Evolutionary conservation across 345 rosid genomes (phyloP), one percentile per base, ranked within the genome.

Genomic region (Gossypium anomalum): DNA sequence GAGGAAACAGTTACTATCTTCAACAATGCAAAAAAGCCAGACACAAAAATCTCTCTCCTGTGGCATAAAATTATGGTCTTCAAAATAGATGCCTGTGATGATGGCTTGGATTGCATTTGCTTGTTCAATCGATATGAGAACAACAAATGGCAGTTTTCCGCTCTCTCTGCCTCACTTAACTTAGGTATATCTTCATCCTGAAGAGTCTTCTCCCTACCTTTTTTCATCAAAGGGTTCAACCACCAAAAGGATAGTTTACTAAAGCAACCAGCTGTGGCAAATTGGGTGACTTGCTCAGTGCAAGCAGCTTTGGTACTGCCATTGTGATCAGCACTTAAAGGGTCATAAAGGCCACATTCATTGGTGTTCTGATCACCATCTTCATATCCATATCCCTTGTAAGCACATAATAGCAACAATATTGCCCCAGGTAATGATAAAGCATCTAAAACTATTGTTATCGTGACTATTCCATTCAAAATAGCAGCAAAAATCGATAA

Each of bases 401-500:
- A 22, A 57, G 12, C 61, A 57, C 61, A 57, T 8, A 57, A 57
- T 13, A 57, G 22, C 61, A 57, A 57, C 29, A 57, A 57, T 57
- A 57, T 57, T 57, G 29, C 61, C 22, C 61, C 61, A 0, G 29
- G 15, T 57, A 56, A 20, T 14, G 61, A 57, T 10, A 57, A 25
- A 57, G 27, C 29, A 20, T 20, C 61, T 10, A 20, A 20, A 57
- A 20, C 29, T 57, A 57, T 57, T 20, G 20, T 57, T 9, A 20
- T 20, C 11, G 61, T 56, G 25, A 56, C 60, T n/a, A 13, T 14
- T 20, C 78, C 43, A 16, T 78, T 75, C 59, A 81, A 68, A 66
- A 88, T 63, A 22, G 78, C 83, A 67, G 80, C 70, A 57, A 77
- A 84, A 9, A 86, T 4, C 0, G 97, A 86, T 9, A 81, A 78